phyloP scores from a whole-genome alignment of 2,329 filamentous ascomycete species.

The Colletotrichum graminicola region DNA sequence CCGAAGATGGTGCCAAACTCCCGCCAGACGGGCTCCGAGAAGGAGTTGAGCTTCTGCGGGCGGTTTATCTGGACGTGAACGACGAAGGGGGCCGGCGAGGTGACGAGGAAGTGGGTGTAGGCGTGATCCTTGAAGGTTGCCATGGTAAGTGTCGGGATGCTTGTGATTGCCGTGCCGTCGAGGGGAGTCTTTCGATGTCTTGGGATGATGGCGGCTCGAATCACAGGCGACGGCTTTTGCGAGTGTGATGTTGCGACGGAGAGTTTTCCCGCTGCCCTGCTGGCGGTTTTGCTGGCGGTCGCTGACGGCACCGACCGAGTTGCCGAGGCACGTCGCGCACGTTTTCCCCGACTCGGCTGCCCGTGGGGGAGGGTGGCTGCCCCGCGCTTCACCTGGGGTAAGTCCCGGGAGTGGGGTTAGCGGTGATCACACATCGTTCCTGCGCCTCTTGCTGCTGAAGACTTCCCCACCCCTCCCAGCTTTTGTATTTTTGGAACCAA shows the following conservation, averaged over 20 bases:
- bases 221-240: slow-evolving; percentile 27
- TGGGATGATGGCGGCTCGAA: not conserved
- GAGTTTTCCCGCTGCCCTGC: not conserved
- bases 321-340: slow-evolving; percentile 39
- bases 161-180: not conserved
- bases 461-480: too few relatives aligned
- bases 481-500: not conserved
- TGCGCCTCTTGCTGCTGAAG: not conserved
- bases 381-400: slow-evolving; percentile 38
- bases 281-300: not conserved
- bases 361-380: not conserved
- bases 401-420: slow-evolving; percentile 17
- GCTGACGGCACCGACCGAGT: slow-evolving; percentile 29
- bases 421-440: not conserved
- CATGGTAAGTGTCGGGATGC: slow-evolving; percentile 27
- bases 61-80: slow-evolving; percentile 95
- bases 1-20: slow-evolving; percentile 81
- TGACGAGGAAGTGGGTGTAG: slow-evolving; percentile 79
- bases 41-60: slow-evolving; percentile 88
- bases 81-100: slow-evolving; percentile 78
- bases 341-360: slow-evolving; percentile 8
- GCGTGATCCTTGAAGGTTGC: slow-evolving; percentile 49
- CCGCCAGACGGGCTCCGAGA: slow-evolving; percentile 86
- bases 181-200: not conserved
- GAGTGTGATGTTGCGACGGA: slow-evolving; percentile 29